A percentile compares a stretch with the other conserved stretches of the same genome.
These are phyloP conservation scores for Diaporthe humulicola DNA, from an alignment of 2,329 filamentous ascomycete species.

Conservation along the genomic window DNA sequence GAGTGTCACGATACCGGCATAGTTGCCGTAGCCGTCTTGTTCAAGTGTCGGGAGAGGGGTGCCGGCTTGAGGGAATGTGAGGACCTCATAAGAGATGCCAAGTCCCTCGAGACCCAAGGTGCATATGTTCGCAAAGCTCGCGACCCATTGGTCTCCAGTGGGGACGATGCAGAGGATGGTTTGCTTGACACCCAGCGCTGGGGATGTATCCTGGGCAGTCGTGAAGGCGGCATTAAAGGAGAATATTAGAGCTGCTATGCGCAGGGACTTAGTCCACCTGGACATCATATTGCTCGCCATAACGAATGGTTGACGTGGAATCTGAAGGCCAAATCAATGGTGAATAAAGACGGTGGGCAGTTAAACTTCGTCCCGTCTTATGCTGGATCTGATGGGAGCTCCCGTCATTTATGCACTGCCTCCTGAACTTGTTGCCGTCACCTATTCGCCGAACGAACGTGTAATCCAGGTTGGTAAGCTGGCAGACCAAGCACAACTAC, in stretches of 20 bases:
- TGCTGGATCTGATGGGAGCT: not conserved
- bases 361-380: not conserved
- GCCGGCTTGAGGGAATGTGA: conserved; percentile 4
- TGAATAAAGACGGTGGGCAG: not conserved
- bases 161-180: conserved; percentile 20
- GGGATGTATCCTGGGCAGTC: not conserved
- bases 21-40: conserved; percentile 2
- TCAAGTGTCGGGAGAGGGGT: not conserved
- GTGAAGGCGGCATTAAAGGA: conserved; percentile 1
- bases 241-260: not conserved
- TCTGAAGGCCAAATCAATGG: not conserved
- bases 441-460: not conserved
- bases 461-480: not conserved
- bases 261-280: not conserved
- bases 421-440: not conserved
- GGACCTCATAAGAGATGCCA: not conserved
- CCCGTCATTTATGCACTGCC: not conserved
- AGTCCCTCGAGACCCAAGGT: conserved; percentile 6
- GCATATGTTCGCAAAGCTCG: conserved; percentile 2
- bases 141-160: conserved; percentile 6
- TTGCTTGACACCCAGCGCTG: not conserved
- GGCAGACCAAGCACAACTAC: conserved; percentile 8
- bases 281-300: not conserved
- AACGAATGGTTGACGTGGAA: not conserved
- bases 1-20: not conserved